phyloP scores from a whole-genome alignment of 2,329 filamentous ascomycete genomes.

The Hysterium pulicare region DNA sequence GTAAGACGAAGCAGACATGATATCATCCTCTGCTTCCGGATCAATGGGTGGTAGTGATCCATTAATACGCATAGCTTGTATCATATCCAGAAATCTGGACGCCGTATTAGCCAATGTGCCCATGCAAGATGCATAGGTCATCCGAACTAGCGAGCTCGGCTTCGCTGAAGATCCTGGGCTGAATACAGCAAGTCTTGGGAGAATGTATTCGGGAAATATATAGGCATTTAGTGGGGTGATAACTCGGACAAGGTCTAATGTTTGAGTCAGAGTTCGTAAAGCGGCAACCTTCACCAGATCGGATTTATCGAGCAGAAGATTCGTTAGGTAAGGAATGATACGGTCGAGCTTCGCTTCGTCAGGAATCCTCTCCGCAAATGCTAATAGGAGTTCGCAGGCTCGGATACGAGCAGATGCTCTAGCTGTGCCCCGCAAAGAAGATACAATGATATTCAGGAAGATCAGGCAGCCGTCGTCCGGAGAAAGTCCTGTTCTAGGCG shows the following conservation, averaged over 20 bases:
- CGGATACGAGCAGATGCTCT: conserved; percentile 82
- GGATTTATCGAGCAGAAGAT: conserved; percentile 74
- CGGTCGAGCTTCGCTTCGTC: conserved; percentile 96
- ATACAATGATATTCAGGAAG: conserved; percentile 83
- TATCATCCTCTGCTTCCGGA: conserved; percentile 73
- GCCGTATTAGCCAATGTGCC: conserved; percentile 85
- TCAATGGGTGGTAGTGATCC: conserved; percentile 75
- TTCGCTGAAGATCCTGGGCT: conserved; percentile 46
- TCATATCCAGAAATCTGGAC: conserved; percentile 81
- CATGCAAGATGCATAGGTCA: conserved; percentile 89
- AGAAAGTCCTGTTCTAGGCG: conserved; percentile 57
- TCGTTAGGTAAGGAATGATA: conserved; percentile 84
- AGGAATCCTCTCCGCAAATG: conserved; percentile 84
- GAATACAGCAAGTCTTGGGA: conserved; percentile 58
- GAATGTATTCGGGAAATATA: conserved; percentile 64
- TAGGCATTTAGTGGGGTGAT: conserved; percentile 72
- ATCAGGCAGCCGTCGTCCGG: conserved; percentile 88
- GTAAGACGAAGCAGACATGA: conserved; percentile 65
- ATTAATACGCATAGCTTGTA: conserved; percentile 80
- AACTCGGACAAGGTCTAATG: conserved; percentile 77
- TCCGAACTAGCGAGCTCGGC: conserved; percentile 70
- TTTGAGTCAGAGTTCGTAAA: conserved; percentile 80
- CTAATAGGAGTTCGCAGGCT: conserved; percentile 86
- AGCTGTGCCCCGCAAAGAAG: conserved; percentile 84
- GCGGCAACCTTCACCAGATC: conserved; percentile 84